Base-by-base conservation (phyloP, 108 stramenopile species). In the Seminavis robusta region DNA sequence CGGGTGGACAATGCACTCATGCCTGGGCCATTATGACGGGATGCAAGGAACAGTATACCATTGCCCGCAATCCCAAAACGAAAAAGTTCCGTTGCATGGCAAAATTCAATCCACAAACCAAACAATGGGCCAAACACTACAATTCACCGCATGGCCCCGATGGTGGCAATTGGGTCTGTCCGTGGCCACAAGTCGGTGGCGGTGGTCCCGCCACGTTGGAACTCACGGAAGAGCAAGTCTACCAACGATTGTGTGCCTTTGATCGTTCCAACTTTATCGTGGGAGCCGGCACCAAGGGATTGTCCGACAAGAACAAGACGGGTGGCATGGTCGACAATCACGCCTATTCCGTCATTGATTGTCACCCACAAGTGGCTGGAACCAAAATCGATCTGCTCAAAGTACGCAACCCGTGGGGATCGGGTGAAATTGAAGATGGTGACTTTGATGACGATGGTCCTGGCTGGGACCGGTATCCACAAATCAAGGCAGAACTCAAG, bases 371-470 rank as follows among this genome's bases (percentile, higher is more conserved):
- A 45, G 66, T 74, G 6, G 65, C 66, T 27, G 73, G 73, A 9
- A 67, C 73, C 0, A 47, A 47, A 9, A 58, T 74, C 37, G 66
- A 67, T 38, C 37, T 74, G 21, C 33, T 67, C 47, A 74, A 74
- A 23, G 61, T 74, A 11, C 60, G 73, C 27, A 74, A 74, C 53
- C 73, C 73, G 13, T 74, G 73, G 73, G 72, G 73, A 15, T 36
- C 49, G 19, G 65, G 73, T 26, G 73, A 74, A 54, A 74, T 74
- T 38, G 73, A 74, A 31, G 56, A 74, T 47, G 71, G 71, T 13
- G 61, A 66, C 20, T 73, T 73, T 44, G 72, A 73, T 46, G 72
- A 73, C 36, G 72, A 73, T 43, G 72, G 72, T 17, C 72, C 72
- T 1, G 72, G 72, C 2, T 73, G 72, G 72, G 49, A 66, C 1